These are phyloP conservation scores for Termitomyces sp. DNA, from an alignment of 768 basidiomycete species.

Conservation along the genomic window DNA sequence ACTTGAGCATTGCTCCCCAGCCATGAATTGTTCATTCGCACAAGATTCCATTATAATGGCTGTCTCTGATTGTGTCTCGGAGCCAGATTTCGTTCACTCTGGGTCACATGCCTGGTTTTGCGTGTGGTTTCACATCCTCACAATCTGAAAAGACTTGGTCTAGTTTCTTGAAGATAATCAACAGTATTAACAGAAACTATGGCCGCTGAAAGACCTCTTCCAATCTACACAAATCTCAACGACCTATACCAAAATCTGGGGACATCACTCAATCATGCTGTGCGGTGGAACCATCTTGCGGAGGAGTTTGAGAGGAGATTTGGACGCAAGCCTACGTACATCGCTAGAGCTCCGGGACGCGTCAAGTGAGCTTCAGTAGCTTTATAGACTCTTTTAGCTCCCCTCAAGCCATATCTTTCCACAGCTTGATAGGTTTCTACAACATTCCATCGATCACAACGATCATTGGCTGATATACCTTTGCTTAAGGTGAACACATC, in stretches of 20 bases:
- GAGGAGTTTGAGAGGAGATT: conserved; percentile 59
- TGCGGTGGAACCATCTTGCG: conserved; percentile 57
- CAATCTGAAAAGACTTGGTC: neutral
- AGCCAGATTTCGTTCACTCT: neutral
- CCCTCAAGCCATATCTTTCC: neutral
- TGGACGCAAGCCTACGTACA: conserved; percentile 61
- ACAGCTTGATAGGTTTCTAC: conserved; percentile 37
- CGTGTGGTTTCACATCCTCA: neutral
- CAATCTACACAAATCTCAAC: conserved; percentile 52
- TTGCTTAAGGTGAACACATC: conserved; percentile 65
- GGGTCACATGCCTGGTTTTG: neutral
- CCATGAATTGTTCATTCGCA: too few relatives aligned
- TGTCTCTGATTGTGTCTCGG: too few relatives aligned
- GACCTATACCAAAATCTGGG: conserved; percentile 50
- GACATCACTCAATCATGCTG: conserved; percentile 48
- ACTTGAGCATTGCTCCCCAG: too few relatives aligned
- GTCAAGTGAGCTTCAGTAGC: conserved; percentile 52
- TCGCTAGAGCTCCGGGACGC: conserved; percentile 74
- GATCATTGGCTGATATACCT: neutral
- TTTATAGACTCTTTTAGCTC: too few relatives aligned
- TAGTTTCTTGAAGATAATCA: neutral
- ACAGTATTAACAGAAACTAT: conserved; percentile 21
- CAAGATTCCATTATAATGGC: neutral
- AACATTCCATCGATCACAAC: neutral
- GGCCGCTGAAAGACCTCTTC: conserved; percentile 54